phyloP scores from a whole-genome alignment of 148 eudicot genomes.

The Rhododendron molle region DNA sequence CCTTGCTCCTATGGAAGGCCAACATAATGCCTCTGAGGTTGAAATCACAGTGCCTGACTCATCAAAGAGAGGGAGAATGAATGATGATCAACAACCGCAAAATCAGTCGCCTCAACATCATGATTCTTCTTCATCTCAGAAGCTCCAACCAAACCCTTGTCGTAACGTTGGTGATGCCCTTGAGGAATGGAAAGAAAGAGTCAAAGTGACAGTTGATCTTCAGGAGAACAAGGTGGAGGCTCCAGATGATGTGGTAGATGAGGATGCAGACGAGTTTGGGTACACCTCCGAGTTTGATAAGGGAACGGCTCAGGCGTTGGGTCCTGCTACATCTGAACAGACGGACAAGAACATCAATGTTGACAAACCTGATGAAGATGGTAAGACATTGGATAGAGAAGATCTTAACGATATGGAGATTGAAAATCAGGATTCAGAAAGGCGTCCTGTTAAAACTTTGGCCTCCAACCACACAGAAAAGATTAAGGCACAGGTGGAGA shows the following conservation, averaged over 20 bases:
- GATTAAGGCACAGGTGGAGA: slow-evolving; percentile 30
- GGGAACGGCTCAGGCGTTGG: slow-evolving; percentile 86
- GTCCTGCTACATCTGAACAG: slow-evolving; percentile 86
- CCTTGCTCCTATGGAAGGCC: slow-evolving; percentile 50
- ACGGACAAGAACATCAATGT: slow-evolving; percentile 42
- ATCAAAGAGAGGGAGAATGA: slow-evolving; percentile 45
- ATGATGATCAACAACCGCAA: slow-evolving; percentile 40
- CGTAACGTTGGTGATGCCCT: slow-evolving; percentile 87
- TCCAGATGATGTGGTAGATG: slow-evolving; percentile 53
- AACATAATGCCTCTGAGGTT: slow-evolving; percentile 42
- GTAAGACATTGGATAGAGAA: slow-evolving; percentile 21
- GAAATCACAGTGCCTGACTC: slow-evolving; percentile 56
- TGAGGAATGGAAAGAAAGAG: slow-evolving; percentile 93
- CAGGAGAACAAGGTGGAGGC: slow-evolving; percentile 35
- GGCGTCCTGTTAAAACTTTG: slow-evolving; percentile 25
- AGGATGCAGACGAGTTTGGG: slow-evolving; percentile 67
- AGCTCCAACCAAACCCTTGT: slow-evolving; percentile 72
- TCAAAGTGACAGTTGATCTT: slow-evolving; percentile 69
- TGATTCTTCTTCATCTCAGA: slow-evolving; percentile 47
- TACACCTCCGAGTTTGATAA: slow-evolving; percentile 68
- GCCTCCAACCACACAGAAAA: slow-evolving; percentile 25
- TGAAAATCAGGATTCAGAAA: slow-evolving; percentile 34
- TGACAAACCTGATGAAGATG: slow-evolving; percentile 49
- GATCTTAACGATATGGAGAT: slow-evolving; percentile 37
- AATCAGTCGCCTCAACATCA: slow-evolving; percentile 40